Conservation (phyloP, 768 basidiomycete genomes). For the Russula ochroleuca region DNA sequence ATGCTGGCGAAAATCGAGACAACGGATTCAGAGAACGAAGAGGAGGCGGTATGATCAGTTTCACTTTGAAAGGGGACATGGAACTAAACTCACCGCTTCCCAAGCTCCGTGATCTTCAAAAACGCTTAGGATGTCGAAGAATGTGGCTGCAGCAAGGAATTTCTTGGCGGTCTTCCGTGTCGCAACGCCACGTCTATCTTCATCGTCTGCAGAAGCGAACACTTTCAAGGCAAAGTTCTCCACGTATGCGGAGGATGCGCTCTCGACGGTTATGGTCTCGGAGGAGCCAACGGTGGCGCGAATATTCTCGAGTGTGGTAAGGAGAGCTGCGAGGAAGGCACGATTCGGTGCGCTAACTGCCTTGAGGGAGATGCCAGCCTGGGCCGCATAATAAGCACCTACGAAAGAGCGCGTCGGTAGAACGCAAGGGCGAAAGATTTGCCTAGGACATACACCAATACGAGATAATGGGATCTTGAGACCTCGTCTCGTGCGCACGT, state of each 20-base stretch:
- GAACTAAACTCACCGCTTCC: slow-evolving; percentile 21
- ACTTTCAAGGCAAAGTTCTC: slow-evolving; percentile 93
- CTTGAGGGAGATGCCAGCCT: slow-evolving; percentile 75
- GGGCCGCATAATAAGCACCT: slow-evolving; percentile 92
- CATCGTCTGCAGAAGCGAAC: slow-evolving; percentile 86
- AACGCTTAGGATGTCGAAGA: slow-evolving; percentile 80
- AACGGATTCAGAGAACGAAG: background rate
- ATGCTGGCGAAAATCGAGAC: slow-evolving; percentile 47
- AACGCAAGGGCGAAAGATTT: slow-evolving; percentile 4
- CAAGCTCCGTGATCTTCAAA: slow-evolving; percentile 41
- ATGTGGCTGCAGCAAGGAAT: slow-evolving; percentile 92
- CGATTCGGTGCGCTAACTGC: slow-evolving; percentile 61
- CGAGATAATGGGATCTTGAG: slow-evolving; percentile 79
- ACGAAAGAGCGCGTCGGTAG: slow-evolving; percentile 21
- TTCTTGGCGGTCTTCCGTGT: slow-evolving; percentile 90
- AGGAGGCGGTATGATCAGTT: background rate
- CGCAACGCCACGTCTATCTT: slow-evolving; percentile 74
- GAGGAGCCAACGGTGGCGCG: slow-evolving; percentile 69
- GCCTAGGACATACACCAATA: slow-evolving; percentile 81
- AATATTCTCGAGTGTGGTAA: slow-evolving; percentile 74
- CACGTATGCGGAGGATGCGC: slow-evolving; percentile 80
- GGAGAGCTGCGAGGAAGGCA: slow-evolving; percentile 64
- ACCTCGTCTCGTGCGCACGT: slow-evolving; percentile 81
- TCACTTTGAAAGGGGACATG: background rate
- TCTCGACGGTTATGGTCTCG: slow-evolving; percentile 80